A percentile compares a stretch with the other conserved stretches of the same genome.
phyloP scores from a whole-genome alignment of 805 yeast genomes.

The Saturnispora gosingensis region DNA sequence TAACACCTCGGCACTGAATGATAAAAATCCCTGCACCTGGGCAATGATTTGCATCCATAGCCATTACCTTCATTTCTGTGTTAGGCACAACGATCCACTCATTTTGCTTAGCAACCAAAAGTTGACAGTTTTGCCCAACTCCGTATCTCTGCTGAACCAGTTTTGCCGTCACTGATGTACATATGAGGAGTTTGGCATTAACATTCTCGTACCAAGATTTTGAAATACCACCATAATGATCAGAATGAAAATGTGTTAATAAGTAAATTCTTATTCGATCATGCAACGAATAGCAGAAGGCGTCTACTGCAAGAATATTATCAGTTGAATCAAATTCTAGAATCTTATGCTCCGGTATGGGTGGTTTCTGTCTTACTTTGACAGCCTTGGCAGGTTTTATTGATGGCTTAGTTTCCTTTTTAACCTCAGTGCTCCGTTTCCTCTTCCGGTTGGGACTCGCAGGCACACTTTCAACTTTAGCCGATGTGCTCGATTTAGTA shows the following conservation, averaged over 20 bases:
- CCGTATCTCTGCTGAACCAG: constrained; percentile 45
- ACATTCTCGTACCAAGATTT: constrained; percentile 55
- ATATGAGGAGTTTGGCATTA: constrained; percentile 48
- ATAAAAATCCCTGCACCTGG: constrained; percentile 88
- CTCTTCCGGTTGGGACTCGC: not conserved
- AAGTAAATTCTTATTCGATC: constrained; percentile 43
- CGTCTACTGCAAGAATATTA: constrained; percentile 49
- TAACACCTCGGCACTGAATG: constrained; percentile 39
- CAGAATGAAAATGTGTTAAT: constrained; percentile 83
- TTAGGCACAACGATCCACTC: constrained; percentile 32
- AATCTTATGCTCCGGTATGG: constrained; percentile 48
- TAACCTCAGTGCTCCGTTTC: not conserved
- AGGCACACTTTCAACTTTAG: not conserved
- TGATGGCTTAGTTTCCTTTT: not conserved
- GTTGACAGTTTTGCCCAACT: constrained; percentile 22
- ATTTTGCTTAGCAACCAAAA: constrained; percentile 33
- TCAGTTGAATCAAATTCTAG: constrained; percentile 31
- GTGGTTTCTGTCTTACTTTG: constrained; percentile 21
- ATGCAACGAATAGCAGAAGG: constrained; percentile 44
- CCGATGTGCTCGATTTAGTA: not conserved
- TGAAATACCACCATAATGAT: constrained; percentile 83
- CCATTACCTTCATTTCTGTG: constrained; percentile 41
- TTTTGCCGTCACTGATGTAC: constrained; percentile 60
- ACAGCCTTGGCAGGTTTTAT: not conserved
- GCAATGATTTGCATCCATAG: constrained; percentile 88